Evolutionary conservation across 2,329 filamentous ascomycete genomes (phyloP).

Genomic region (Meredithiella fracta): DNA sequence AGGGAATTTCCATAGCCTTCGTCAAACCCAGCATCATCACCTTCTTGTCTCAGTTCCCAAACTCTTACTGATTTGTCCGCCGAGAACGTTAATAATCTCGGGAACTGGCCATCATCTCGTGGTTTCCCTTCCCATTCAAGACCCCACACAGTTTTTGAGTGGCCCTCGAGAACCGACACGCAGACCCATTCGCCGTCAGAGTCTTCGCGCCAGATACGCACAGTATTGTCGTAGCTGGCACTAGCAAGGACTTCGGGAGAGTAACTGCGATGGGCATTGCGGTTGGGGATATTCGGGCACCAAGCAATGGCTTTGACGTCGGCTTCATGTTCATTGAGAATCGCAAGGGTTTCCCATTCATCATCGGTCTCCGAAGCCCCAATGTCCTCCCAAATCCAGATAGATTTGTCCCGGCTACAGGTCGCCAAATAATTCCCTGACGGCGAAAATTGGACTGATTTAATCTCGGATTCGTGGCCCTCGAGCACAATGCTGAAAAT

Average conservation of each 20-base stretch:
- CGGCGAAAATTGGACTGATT: slow-evolving; percentile 59
- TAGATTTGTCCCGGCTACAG: slow-evolving; percentile 78
- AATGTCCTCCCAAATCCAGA: slow-evolving; percentile 98
- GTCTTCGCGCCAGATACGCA: slow-evolving; percentile 79
- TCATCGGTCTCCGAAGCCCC: slow-evolving; percentile 58
- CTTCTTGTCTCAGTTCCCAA: slow-evolving; percentile 49
- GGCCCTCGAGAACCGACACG: slow-evolving; percentile 63
- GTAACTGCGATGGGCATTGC: slow-evolving; percentile 31
- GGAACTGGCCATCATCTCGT: slow-evolving; percentile 27
- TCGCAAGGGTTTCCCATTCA: slow-evolving; percentile 92
- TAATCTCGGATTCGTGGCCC: slow-evolving; percentile 88
- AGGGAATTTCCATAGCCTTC: slow-evolving; percentile 30
- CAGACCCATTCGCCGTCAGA: slow-evolving; percentile 83
- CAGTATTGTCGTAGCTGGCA: slow-evolving; percentile 86
- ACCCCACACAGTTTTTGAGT: slow-evolving; percentile 79
- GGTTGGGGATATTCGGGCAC: slow-evolving; percentile 54
- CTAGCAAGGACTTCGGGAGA: slow-evolving; percentile 63
- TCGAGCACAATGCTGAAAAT: slow-evolving; percentile 83
- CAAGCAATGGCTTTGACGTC: slow-evolving; percentile 91
- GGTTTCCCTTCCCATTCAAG: slow-evolving; percentile 50
- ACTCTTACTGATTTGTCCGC: slow-evolving; percentile 67
- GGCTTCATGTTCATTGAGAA: slow-evolving; percentile 83
- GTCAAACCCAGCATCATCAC: slow-evolving; percentile 21
- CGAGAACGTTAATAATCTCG: slow-evolving; percentile 63
- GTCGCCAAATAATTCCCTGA: slow-evolving; percentile 70